Evolutionary conservation across 2,329 filamentous ascomycete genomes (phyloP).

Genomic region (Curvularia sp.): DNA sequence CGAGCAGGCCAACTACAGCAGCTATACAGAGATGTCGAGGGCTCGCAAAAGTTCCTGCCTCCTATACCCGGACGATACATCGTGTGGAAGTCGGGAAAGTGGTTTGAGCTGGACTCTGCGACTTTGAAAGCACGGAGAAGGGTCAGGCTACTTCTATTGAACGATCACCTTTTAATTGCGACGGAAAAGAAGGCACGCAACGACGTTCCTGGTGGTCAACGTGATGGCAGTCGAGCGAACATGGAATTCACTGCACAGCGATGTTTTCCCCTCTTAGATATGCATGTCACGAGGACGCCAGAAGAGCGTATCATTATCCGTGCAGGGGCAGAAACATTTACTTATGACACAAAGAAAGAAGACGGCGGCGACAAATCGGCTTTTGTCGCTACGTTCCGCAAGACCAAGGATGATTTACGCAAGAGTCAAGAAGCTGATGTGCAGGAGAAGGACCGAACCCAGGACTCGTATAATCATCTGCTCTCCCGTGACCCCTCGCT

Average conservation of each 20-base stretch:
- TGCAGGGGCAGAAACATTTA: conserved; percentile 88
- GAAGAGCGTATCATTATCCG: conserved; percentile 77
- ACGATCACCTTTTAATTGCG: conserved; percentile 91
- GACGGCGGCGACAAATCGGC: conserved; percentile 80
- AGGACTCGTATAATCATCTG: conserved; percentile 86
- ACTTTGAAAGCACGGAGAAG: conserved; percentile 92
- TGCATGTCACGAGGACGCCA: conserved; percentile 85
- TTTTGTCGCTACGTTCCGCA: conserved; percentile 87
- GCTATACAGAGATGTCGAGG: conserved; percentile 96
- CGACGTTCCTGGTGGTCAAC: conserved; percentile 63
- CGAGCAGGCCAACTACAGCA: conserved; percentile 75
- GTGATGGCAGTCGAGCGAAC: conserved; percentile 50
- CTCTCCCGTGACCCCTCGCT: conserved; percentile 78
- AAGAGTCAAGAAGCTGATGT: conserved; percentile 85
- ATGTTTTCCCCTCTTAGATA: conserved; percentile 92
- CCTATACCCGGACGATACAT: conserved; percentile 91
- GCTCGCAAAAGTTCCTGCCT: conserved; percentile 94
- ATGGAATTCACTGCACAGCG: conserved; percentile 86
- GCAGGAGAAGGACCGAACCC: conserved; percentile 82
- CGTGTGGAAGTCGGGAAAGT: conserved; percentile 87
- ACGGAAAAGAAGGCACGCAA: conserved; percentile 91
- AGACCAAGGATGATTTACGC: conserved; percentile 88
- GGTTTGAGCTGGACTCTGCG: conserved; percentile 96
- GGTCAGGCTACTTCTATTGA: conserved; percentile 90
- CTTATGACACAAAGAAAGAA: conserved; percentile 86